Percentiles rank a stretch among this genome's conserved stretches.
These are phyloP conservation scores for Syzygium grande DNA, from an alignment of 345 rosid genomes.

Conservation along the genomic window DNA sequence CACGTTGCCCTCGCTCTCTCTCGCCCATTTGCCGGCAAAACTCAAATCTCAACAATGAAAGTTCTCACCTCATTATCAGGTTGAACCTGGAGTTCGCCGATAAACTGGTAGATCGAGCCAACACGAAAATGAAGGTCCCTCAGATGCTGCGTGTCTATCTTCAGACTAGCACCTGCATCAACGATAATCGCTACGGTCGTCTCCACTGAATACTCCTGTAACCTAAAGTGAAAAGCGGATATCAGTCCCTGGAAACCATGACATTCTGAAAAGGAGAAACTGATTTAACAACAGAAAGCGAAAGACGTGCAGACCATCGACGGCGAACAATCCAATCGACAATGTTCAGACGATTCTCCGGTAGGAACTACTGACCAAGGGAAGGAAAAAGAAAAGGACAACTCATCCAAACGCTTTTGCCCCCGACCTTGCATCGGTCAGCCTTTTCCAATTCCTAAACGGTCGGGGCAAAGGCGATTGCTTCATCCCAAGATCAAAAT, in stretches of 20 bases:
- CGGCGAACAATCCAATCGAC: background rate
- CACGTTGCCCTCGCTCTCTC: accelerated
- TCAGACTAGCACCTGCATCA: constrained; percentile 44
- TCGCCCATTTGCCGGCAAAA: background rate
- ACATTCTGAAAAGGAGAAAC: background rate
- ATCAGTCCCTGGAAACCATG: background rate
- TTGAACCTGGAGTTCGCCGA: constrained; percentile 71
- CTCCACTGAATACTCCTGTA: constrained; percentile 46
- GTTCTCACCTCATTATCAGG: constrained; percentile 41
- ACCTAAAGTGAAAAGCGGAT: constrained; percentile 20
- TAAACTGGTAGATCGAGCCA: constrained; percentile 64
- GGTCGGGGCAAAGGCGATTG: background rate
- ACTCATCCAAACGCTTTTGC: background rate
- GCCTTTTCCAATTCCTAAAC: background rate
- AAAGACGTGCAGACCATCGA: accelerated
- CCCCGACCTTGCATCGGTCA: background rate
- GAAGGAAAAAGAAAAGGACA: background rate
- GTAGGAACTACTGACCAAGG: background rate
- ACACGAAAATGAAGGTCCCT: constrained; percentile 60
- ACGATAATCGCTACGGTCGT: constrained; percentile 44
- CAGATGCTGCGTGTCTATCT: constrained; percentile 53
- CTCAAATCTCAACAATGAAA: background rate
- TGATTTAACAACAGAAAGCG: background rate
- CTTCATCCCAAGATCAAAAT: background rate
- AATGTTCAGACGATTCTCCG: background rate